A percentile compares a stretch with the other conserved stretches of the same genome.
phyloP scores from a whole-genome alignment of 2,329 filamentous ascomycete species.

The Colletotrichum sp. region DNA sequence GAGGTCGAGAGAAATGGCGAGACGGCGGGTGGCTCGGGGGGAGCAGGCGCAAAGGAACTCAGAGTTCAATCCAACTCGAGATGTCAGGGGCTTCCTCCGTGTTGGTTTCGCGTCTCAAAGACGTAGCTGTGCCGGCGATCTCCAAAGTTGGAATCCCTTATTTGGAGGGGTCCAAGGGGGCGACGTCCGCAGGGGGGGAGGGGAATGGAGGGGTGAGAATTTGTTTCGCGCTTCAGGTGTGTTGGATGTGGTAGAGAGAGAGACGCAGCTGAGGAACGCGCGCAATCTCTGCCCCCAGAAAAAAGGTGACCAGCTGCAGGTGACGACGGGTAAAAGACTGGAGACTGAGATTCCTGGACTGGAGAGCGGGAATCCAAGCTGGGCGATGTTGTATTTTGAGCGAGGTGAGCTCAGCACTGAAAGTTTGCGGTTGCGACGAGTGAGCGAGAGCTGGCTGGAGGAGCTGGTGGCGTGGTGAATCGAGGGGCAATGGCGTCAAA shows the following conservation, averaged over 20 bases:
- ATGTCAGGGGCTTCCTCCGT: slow-evolving; percentile 19
- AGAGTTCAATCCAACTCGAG: slow-evolving; percentile 17
- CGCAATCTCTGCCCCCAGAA: slow-evolving; percentile 1
- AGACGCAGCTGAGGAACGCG: slow-evolving; percentile 12
- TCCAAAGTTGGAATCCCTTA: slow-evolving; percentile 19
- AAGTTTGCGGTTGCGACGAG: not conserved
- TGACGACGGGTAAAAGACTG: not conserved
- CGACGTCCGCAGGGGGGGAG: slow-evolving; percentile 4
- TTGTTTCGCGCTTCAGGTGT: slow-evolving; percentile 21
- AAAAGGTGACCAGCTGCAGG: not conserved
- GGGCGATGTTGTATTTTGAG: not conserved
- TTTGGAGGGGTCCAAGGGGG: slow-evolving; percentile 20
- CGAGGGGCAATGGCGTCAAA: slow-evolving; percentile 12
- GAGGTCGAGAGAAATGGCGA: not conserved
- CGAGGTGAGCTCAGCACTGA: not conserved
- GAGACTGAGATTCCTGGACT: not conserved
- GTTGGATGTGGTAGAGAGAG: slow-evolving; percentile 5
- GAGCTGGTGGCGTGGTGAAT: slow-evolving; percentile 9
- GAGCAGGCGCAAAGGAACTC: not conserved
- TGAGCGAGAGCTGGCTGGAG: not conserved
- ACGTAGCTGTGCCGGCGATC: slow-evolving; percentile 15
- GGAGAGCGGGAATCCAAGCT: not conserved
- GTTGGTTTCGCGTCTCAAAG: slow-evolving; percentile 22
- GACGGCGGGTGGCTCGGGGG: not conserved
- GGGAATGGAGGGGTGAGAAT: slow-evolving; percentile 18